Conservation (phyloP, 2,329 filamentous ascomycete genomes). For the Akanthomyces uredinophilus region DNA sequence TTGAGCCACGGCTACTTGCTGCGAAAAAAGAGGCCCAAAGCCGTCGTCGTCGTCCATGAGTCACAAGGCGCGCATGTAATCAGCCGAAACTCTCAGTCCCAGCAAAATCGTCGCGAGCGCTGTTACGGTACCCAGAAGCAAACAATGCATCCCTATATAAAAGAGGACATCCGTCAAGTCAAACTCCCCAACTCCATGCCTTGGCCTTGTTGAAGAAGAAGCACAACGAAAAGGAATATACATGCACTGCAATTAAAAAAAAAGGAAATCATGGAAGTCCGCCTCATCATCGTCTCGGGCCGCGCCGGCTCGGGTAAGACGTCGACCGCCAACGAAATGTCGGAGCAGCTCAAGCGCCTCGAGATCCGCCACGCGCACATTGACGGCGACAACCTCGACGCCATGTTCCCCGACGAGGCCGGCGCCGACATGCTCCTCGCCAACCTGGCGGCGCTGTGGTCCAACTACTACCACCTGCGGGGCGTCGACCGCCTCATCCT, state of each 20-base stretch:
- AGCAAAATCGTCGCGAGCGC: not conserved
- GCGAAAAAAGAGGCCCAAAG: too few relatives aligned
- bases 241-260: not conserved
- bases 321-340: slow-evolving; percentile 16
- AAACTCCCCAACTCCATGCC: not conserved
- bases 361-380: slow-evolving; percentile 16
- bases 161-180: slow-evolving; percentile 5
- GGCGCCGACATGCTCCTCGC: slow-evolving; percentile 14
- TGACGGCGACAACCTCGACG: slow-evolving; percentile 16
- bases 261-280: slow-evolving; percentile 13
- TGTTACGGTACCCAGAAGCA: not conserved
- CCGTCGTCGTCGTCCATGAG: not conserved
- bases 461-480: slow-evolving; percentile 17
- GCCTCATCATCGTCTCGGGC: slow-evolving; percentile 16
- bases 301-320: slow-evolving; percentile 18
- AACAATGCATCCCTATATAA: slow-evolving; percentile 4
- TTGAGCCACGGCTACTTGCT: not conserved
- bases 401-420: slow-evolving; percentile 11
- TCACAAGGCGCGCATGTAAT: not conserved
- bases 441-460: slow-evolving; percentile 15
- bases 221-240: too few relatives aligned
- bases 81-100: not conserved
- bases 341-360: slow-evolving; percentile 14
- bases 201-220: not conserved
- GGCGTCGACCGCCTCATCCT: slow-evolving; percentile 15